These are phyloP conservation scores for Hawksworthiomyces lignivorus DNA, from an alignment of 2,329 filamentous ascomycete genomes.

Conservation along the genomic window DNA sequence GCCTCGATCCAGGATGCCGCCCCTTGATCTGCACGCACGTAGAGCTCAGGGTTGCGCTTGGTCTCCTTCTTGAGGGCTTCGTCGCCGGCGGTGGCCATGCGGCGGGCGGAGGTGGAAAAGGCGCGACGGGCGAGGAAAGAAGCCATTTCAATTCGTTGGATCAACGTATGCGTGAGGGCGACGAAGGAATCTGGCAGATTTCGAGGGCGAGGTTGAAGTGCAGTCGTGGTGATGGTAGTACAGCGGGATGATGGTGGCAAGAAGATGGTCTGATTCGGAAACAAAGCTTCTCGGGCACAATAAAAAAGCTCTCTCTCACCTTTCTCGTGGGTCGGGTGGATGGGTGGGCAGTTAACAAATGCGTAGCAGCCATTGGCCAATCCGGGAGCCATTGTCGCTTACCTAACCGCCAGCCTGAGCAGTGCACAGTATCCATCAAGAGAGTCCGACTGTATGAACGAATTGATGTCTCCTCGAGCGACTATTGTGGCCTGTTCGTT, in stretches of 20 bases:
- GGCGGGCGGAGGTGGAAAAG: slow-evolving; percentile 39
- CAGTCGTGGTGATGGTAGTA: too few species aligned
- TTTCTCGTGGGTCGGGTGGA: slow-evolving; percentile 1
- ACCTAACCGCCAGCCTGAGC: slow-evolving; percentile 4
- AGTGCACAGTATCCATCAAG: background rate
- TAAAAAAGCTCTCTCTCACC: slow-evolving; percentile 9
- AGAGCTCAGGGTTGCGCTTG: slow-evolving; percentile 45
- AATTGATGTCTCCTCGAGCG: too few species aligned
- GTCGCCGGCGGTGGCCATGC: slow-evolving; percentile 24
- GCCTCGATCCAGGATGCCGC: too few species aligned
- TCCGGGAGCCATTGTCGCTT: slow-evolving; percentile 9
- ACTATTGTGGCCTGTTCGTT: too few species aligned
- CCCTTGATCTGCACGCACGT: slow-evolving; percentile 29
- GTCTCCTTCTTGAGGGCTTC: slow-evolving; percentile 49
- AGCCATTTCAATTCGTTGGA: slow-evolving; percentile 36
- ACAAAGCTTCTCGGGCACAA: slow-evolving; percentile 11
- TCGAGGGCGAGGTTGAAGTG: too few species aligned
- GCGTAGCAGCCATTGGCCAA: slow-evolving; percentile 11
- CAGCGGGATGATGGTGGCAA: too few species aligned
- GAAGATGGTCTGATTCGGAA: slow-evolving; percentile 14
- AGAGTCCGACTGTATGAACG: background rate
- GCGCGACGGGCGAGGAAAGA: slow-evolving; percentile 49
- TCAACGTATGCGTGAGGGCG: too few species aligned
- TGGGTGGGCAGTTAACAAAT: slow-evolving; percentile 11
- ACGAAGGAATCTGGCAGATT: too few species aligned